Evolutionary conservation across 345 rosid species (phyloP).

Genomic region (Toxicodendron radicans): DNA sequence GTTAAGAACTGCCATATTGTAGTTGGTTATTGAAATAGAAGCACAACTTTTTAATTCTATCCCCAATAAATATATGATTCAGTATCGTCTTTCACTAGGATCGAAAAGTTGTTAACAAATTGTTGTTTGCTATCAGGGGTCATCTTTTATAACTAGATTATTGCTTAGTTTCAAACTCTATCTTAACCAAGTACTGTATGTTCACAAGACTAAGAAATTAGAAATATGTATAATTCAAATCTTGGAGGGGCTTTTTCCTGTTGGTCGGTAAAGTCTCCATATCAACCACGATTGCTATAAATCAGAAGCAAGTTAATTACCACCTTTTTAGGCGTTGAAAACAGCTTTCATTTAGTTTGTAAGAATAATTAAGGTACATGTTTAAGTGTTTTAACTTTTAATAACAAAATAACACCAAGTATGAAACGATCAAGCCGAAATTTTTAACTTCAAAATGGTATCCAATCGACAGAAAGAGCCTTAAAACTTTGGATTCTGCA

Average conservation of each 20-base stretch:
- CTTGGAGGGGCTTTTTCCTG: no score
- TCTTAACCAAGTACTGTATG: not conserved
- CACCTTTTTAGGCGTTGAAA: not conserved
- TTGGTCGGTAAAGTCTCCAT: not conserved
- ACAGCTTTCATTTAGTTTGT: not conserved
- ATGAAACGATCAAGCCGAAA: not conserved
- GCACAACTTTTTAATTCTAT: not conserved
- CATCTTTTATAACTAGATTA: not conserved
- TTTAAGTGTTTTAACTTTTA: not conserved
- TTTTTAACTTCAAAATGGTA: not conserved
- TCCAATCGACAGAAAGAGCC: conserved; percentile 1
- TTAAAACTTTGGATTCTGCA: conserved; percentile 14
- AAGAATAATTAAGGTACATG: not conserved
- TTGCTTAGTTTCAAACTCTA: not conserved
- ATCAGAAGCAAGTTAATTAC: not conserved
- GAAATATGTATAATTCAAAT: no score
- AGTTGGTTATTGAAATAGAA: conserved; percentile 14
- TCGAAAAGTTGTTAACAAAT: not conserved
- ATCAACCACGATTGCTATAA: not conserved
- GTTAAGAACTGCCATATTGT: not conserved
- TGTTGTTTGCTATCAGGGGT: no score
- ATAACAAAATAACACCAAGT: not conserved
- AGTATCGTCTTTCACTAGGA: not conserved
- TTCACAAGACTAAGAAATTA: not conserved
- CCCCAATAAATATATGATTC: conserved; percentile 3